Base-by-base conservation (phyloP, 257 asterid species). In the Nicotiana tabacum region DNA sequence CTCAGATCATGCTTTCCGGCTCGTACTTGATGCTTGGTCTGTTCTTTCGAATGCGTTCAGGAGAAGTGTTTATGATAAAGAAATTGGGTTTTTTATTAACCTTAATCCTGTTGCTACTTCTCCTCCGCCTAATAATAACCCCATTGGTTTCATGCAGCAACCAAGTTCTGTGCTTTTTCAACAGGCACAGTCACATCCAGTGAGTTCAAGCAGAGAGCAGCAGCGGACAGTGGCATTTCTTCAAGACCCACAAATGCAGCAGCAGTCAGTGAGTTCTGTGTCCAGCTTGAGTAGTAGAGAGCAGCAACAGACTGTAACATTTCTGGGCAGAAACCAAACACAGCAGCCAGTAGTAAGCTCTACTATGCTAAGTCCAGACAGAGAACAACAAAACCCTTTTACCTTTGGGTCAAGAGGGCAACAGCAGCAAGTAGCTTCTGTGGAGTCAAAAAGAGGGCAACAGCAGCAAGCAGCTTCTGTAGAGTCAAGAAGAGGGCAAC, bases 1-100 rank as follows among this genome's bases (percentile, higher is more conserved):
- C 69, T 90, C 98, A 11, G 98, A 93, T 24, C 94, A 91, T 29
- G 99, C 99, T 43, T 96, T 92, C 82, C 89, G 92, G 1, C 89
- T 91, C 37, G 96, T 93, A 17, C 78, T 91, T 35, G 96, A 91
- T 67, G 99, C 99, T 1, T 96, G 97, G 96, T 82, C 92, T 12
- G 88, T 92, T 3, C 91, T 96, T n/a, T 92, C 98, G 6, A 89
- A 94, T 69, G 94, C 97, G 18, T 80, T 94, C 21, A 87, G 89
- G 72, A 96, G 92, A 81, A 78, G 88, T 16, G 2, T 83, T 83
- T 96, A 94, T 83, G 98, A 96, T 83, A 90, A 89, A 35, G 95
- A 96, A 83, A 84, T 94, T 18, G 83, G 89, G 32, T 89, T 87
- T 86, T 89, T 81, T 57, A 67, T 60, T 17, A 70, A 70, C 58